phyloP scores from a whole-genome alignment of 176 grass and related monocot genomes.

The Aegilops tauschii region DNA sequence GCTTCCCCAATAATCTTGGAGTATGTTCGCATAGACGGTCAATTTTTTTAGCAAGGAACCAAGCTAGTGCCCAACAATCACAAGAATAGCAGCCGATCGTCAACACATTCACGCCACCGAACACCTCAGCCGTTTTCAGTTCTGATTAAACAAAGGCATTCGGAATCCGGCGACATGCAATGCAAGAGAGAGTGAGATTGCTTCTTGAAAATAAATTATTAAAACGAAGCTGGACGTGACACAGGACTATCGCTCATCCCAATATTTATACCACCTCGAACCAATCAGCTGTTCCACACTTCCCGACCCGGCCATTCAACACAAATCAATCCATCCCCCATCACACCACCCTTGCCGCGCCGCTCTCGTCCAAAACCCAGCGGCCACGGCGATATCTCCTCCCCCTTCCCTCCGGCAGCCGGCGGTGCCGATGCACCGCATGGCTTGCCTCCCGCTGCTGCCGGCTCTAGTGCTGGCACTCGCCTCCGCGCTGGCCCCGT shows the following conservation, averaged over 20 bases:
- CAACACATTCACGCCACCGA: too few species aligned
- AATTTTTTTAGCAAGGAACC: too few species aligned
- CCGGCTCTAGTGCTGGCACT: background rate
- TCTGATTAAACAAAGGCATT: too few species aligned
- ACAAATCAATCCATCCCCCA: background rate
- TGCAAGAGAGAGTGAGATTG: too few species aligned
- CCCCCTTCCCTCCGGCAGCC: background rate
- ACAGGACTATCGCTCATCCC: background rate
- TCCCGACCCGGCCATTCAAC: background rate
- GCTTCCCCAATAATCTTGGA: too few species aligned
- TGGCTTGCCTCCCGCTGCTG: background rate
- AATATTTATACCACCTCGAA: slow-evolving; percentile 1
- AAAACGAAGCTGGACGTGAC: background rate
- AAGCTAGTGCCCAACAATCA: too few species aligned
- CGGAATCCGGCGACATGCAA: too few species aligned
- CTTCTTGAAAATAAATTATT: too few species aligned
- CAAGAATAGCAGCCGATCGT: too few species aligned
- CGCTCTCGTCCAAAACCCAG: background rate
- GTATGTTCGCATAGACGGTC: too few species aligned
- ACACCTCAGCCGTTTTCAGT: too few species aligned
- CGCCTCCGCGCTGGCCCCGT: slow-evolving; percentile 12
- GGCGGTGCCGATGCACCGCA: slow-evolving; percentile 4
- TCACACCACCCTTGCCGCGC: background rate
- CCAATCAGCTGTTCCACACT: background rate
- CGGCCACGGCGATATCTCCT: background rate